phyloP scores from a whole-genome alignment of 768 basidiomycete genomes.

The Piloderma croceum region DNA sequence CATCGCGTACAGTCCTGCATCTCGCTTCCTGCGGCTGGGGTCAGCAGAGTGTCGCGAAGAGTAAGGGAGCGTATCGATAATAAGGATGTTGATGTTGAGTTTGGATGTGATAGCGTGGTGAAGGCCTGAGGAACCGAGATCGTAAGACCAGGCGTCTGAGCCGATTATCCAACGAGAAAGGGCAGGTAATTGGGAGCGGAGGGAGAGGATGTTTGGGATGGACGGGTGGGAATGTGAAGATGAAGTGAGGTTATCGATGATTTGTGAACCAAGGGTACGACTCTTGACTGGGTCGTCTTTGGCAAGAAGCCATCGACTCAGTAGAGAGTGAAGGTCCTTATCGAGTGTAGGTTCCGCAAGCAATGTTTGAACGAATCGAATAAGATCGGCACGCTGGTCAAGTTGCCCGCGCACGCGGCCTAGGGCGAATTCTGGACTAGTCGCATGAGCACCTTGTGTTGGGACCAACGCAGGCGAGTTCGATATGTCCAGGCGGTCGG shows the following conservation, averaged over 20 bases:
- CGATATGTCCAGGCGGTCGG: constrained; percentile 70
- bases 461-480: constrained; percentile 76
- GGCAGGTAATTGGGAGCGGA: constrained; percentile 58
- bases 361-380: constrained; percentile 57
- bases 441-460: constrained; percentile 68
- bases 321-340: constrained; percentile 58
- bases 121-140: constrained; percentile 90
- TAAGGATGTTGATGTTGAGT: constrained; percentile 89
- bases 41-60: constrained; percentile 65
- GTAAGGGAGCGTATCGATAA: constrained; percentile 91
- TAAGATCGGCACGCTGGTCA: constrained; percentile 66
- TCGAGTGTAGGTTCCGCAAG: constrained; percentile 47
- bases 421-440: constrained; percentile 91
- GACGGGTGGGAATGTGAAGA: constrained; percentile 34
- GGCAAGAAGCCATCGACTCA: constrained; percentile 74
- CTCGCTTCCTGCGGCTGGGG: constrained; percentile 81
- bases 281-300: constrained; percentile 70
- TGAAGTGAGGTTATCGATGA: constrained; percentile 46
- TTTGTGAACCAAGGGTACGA: constrained; percentile 49
- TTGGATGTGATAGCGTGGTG: constrained; percentile 92
- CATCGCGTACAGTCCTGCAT: constrained; percentile 97
- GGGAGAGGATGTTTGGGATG: constrained; percentile 51
- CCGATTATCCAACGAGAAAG: constrained; percentile 94
- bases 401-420: constrained; percentile 84
- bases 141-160: constrained; percentile 97